Conservation (phyloP, 306 rosid species). For the Acacia crassicarpa region DNA sequence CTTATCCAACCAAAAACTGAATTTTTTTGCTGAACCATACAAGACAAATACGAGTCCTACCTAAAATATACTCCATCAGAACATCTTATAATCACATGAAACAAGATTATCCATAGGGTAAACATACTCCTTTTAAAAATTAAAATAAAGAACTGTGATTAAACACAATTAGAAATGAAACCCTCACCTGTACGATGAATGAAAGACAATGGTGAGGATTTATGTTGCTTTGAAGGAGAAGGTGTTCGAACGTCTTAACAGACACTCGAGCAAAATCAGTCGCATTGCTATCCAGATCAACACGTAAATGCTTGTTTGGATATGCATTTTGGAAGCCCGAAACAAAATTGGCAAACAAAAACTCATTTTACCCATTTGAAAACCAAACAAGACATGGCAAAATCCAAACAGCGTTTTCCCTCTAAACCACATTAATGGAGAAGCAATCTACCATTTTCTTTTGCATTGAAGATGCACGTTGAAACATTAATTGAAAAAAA, state of each 20-base stretch:
- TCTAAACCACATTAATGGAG: background rate
- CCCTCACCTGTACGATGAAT: background rate
- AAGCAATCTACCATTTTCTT: background rate
- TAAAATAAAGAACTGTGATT: background rate
- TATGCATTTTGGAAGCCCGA: background rate
- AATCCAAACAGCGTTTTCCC: background rate
- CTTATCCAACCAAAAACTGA: background rate
- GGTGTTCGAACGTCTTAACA: background rate
- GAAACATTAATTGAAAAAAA: background rate
- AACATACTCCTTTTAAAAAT: background rate
- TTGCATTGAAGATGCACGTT: background rate
- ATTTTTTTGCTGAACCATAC: background rate
- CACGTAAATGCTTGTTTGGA: background rate
- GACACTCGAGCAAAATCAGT: background rate
- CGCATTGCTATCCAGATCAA: background rate
- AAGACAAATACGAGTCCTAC: background rate
- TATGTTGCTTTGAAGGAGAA: background rate
- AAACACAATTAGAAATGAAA: background rate
- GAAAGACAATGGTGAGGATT: background rate
- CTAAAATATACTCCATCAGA: background rate
- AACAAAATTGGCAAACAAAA: background rate
- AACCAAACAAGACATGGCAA: background rate
- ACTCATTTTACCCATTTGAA: background rate
- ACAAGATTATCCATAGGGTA: background rate
- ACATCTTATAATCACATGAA: background rate